phyloP scores from a whole-genome alignment of 78 protist species.

The Pigoraptor vietnamica region DNA sequence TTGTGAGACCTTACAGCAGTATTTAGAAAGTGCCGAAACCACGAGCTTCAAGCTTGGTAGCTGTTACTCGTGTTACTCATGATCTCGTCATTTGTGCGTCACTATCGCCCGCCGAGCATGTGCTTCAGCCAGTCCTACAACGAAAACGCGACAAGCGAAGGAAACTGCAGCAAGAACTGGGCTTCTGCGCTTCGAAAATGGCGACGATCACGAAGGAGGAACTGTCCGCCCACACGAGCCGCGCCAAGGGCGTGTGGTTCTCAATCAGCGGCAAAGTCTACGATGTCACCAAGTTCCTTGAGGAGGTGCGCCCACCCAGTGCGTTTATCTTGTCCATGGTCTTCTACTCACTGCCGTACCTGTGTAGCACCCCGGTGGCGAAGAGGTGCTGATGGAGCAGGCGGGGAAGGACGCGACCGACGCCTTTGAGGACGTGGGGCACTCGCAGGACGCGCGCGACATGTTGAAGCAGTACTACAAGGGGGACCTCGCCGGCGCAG shows the following conservation, averaged over 20 bases:
- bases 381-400: conserved; percentile 37
- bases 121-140: too few species aligned
- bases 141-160: too few species aligned
- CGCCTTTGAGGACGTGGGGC: conserved; percentile 47
- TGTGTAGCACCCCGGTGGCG: conserved; percentile 75
- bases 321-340: neutral
- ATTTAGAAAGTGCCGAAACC: too few species aligned
- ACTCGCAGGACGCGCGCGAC: conserved; percentile 36
- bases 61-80: too few species aligned
- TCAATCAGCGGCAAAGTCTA: conserved; percentile 60
- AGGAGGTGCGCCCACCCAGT: conserved; percentile 1
- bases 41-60: too few species aligned
- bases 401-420: conserved; percentile 34
- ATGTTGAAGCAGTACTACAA: conserved; percentile 16
- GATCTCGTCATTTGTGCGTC: too few species aligned
- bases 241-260: neutral
- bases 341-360: neutral
- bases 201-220: neutral
- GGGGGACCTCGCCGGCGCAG: neutral
- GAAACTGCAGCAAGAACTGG: too few species aligned
- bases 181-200: neutral
- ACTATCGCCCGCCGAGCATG: too few species aligned
- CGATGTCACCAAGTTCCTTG: conserved; percentile 61
- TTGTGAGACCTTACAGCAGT: too few species aligned
- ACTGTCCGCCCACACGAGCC: neutral